Percentiles rank a stretch among this genome's conserved stretches.
Evolutionary conservation across 78 protist genomes (phyloP).

Genomic region (Dictyostelium brefeldianum): DNA sequence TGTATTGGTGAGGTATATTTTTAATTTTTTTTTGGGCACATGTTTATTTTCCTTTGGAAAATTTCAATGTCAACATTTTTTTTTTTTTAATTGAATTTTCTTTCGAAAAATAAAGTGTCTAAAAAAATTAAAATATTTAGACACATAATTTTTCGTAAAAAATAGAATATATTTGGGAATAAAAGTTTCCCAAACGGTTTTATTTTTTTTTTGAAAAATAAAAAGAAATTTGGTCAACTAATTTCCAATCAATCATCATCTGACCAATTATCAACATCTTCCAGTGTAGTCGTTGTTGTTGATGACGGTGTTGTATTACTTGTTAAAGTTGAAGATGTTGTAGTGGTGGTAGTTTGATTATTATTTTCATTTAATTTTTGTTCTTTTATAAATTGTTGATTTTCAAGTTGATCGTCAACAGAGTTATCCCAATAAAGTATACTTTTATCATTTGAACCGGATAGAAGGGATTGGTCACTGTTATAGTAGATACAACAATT

Average conservation of each 20-base stretch:
- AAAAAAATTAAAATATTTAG: no score
- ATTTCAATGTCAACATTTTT: no score
- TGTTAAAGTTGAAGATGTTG: background rate
- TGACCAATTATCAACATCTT: slow-evolving; percentile 63
- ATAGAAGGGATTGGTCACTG: background rate
- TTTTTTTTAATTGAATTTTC: no score
- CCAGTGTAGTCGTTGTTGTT: background rate
- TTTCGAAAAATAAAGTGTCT: no score
- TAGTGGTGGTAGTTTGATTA: background rate
- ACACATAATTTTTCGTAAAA: no score
- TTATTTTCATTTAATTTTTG: slow-evolving; percentile 5
- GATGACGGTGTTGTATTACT: background rate
- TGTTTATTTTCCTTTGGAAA: no score
- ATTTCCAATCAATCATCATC: slow-evolving; percentile 28
- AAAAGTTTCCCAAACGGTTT: no score
- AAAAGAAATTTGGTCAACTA: background rate
- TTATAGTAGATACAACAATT: slow-evolving; percentile 58
- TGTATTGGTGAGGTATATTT: no score
- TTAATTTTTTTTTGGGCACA: no score
- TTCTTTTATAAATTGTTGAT: slow-evolving; percentile 21
- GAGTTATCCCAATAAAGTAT: slow-evolving; percentile 53
- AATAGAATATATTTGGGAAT: no score
- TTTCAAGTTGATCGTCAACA: slow-evolving; percentile 11
- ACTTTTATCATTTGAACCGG: slow-evolving; percentile 56
- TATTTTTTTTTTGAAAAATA: background rate